Evolutionary conservation across 345 rosid species (phyloP), one percentile per base, ranked within the genome.

Genomic region (Gossypioides kirkii): DNA sequence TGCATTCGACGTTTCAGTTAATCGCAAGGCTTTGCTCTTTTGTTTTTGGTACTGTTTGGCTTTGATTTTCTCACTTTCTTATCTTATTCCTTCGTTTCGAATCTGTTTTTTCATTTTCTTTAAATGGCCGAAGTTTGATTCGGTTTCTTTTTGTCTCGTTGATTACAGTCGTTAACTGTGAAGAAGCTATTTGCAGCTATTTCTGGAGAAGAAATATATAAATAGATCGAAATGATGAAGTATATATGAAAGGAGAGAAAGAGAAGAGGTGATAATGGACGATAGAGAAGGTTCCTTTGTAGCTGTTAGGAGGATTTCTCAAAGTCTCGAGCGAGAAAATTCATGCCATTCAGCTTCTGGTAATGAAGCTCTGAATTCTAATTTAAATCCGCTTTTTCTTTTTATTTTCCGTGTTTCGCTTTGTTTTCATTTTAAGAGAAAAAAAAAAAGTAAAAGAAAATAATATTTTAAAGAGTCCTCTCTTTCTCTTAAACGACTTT

Each of bases 271-370:
- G 74, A 56, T 6, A 53, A 94, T 95, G 99, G 98, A 91, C 67
- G 97, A 91, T 79, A 88, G 99, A 87, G 98, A 87, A 80, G 98
- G 90, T 42, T 86, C 98, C 22, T 95, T 92, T 77, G 96, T 95
- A 22, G 99, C 99, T 73, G 98, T 92, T 59, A 85, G 99, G 86
- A 84, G 99, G 81, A 95, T 92, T 73, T 92, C 97, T 80, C 98
- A 95, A 50, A 89, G 97, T 76, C 89, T 89, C 42, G 97, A 92
- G 47, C 91, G 96, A 38, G 94, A 94, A 79, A 89, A 79, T 70
- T 79, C 89, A 74, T 94, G 88, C 75, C 92, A 92, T 87, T 83
- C 98, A 58, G 97, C 50, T 11, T 88, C 98, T 54, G 98, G 98
- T 94, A 47, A 47, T n/a, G 6, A 25, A 67, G 55, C 71, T 61